Conservation (phyloP, 1,139 yeast genomes). For the Debaryomycetaceae sp. region DNA sequence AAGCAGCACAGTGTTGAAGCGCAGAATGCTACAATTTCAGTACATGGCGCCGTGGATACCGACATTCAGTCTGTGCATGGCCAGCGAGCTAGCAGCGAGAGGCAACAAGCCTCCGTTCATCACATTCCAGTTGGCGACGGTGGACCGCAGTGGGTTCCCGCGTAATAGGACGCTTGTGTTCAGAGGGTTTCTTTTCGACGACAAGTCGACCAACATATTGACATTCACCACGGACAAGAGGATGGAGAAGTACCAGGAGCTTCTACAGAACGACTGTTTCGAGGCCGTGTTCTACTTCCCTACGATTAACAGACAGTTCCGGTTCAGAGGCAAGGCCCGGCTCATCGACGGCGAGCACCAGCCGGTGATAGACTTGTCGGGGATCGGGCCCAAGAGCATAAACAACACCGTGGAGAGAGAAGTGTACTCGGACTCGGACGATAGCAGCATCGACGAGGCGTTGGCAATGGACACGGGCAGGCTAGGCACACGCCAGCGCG, state of each 20-base stretch:
- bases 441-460: conserved; percentile 8
- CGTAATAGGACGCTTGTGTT: conserved; percentile 66
- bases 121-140: conserved; percentile 67
- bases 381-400: conserved; percentile 17
- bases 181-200: conserved; percentile 74
- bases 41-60: conserved; percentile 77
- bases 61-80: conserved; percentile 47
- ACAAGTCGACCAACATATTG: conserved; percentile 62
- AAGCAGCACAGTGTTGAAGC: background rate
- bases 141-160: conserved; percentile 56
- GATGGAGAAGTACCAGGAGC: conserved; percentile 58
- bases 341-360: conserved; percentile 32
- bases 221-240: conserved; percentile 73
- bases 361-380: conserved; percentile 34
- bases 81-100: conserved; percentile 35
- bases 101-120: conserved; percentile 42
- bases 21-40: conserved; percentile 28
- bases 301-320: conserved; percentile 58
- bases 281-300: conserved; percentile 79
- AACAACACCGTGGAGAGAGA: conserved; percentile 8
- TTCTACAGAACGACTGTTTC: conserved; percentile 48
- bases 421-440: conserved; percentile 11
- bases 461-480: conserved; percentile 1
- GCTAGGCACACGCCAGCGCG: background rate
- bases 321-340: conserved; percentile 66